Evolutionary conservation across 1,139 yeast genomes (phyloP), one percentile per base, ranked within the genome.

Genomic region (Groenewaldozyma auringiensis): DNA sequence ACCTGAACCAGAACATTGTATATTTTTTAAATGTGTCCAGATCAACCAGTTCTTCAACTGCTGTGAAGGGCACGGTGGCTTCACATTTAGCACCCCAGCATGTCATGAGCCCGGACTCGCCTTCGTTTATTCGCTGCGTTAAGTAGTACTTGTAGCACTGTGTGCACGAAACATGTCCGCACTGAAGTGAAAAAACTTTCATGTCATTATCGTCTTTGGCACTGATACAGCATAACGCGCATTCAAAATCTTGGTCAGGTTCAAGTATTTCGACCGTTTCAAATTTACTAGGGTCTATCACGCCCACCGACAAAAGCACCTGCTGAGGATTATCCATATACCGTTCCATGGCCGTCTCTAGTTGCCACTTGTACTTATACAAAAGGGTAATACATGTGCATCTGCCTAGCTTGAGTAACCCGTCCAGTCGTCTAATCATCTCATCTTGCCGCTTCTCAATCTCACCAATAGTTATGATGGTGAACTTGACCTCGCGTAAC

Each of bases 181-280:
- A 92, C 22, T 71, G 70, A 21, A 86, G 62, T 2, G 75, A 66
- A 58, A 80, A 86, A 0, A 78, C 69, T 18, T 56, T 47, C 42
- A 69, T 63, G 13, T 41, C 44, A 18, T 41, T 42, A 8, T 42
- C 29, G 6, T 48, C 51, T 0, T 58, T 55, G 32, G 67, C 68
- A 1, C 70, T 72, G 17, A 81, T 84, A 62, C 89, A 85, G 63
- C 96, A 88, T 16, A 88, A 80, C 13, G 64, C 58, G 58, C 96
- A 88, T 22, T 63, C 54, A 53, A 72, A 81, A 34, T 21, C 43
- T 17, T 32, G 21, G 13, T 32, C 17, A 11, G 47, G 40, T 18
- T 45, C 43, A 33, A 47, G 27, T n/a, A 47, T 41, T 14, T 55
- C 22, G 42, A 39, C 35, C 42, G 21, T 67, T 21, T 2, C 44